Evolutionary conservation across 768 basidiomycete species (phyloP).

Genomic region (Hygrophorus russula): DNA sequence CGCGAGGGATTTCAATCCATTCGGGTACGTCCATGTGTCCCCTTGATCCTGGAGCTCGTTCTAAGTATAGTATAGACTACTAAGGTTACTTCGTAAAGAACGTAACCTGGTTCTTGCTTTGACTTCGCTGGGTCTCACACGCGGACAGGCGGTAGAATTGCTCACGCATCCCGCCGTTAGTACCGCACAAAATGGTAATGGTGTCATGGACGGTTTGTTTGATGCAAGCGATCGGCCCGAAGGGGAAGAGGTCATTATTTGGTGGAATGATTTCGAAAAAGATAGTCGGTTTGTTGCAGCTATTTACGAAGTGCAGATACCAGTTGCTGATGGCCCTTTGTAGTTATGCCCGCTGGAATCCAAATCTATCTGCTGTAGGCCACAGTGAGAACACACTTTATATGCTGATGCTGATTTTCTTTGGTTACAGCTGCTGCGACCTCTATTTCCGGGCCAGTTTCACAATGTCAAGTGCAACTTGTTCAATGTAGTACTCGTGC

Average conservation of each 20-base stretch:
- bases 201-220: conserved; percentile 60
- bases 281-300: conserved; percentile 48
- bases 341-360: conserved; percentile 42
- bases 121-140: conserved; percentile 47
- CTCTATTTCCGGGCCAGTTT: conserved; percentile 71
- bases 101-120: conserved; percentile 48
- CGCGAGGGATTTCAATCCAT: conserved; percentile 58
- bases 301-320: conserved; percentile 1
- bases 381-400: background rate
- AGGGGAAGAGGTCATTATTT: conserved; percentile 61
- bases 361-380: conserved; percentile 40
- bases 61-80: conserved; percentile 22
- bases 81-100: conserved; percentile 68
- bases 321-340: background rate
- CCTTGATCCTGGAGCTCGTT: background rate
- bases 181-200: conserved; percentile 34
- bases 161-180: conserved; percentile 55
- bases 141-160: conserved; percentile 58
- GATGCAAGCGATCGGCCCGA: conserved; percentile 86
- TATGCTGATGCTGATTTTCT: background rate
- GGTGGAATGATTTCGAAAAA: conserved; percentile 88
- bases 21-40: conserved; percentile 19
- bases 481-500: conserved; percentile 70
- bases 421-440: conserved; percentile 52
- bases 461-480: conserved; percentile 67